These are phyloP conservation scores for Forsythia suspensa DNA, from an alignment of 257 asterid species.

Conservation along the genomic window DNA sequence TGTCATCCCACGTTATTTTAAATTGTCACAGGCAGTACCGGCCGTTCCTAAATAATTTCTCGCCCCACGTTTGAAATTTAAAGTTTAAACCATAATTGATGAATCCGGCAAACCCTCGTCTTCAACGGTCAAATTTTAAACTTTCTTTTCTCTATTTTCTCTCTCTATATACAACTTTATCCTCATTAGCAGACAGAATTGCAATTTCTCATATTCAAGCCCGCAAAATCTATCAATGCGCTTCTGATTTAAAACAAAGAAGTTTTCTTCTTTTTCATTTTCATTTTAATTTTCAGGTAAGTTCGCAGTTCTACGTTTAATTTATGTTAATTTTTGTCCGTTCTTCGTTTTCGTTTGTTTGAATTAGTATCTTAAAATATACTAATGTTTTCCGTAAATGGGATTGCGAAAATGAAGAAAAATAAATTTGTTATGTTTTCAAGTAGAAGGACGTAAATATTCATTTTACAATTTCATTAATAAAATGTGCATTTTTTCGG, in stretches of 20 bases:
- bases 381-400: not conserved
- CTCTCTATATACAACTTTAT: not conserved
- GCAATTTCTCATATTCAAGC: not conserved
- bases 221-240: not conserved
- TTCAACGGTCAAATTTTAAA: not conserved
- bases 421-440: not conserved
- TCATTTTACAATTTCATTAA: not conserved
- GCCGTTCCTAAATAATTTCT: not conserved
- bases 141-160: not conserved
- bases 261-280: not conserved
- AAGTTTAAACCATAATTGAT: not conserved
- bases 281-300: constrained; percentile 26
- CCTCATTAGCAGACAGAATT: not conserved
- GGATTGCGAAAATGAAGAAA: not conserved
- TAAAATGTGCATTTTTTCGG: not conserved
- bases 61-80: not conserved
- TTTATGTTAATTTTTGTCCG: not conserved
- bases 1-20: too few relatives aligned
- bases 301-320: constrained; percentile 15
- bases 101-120: constrained; percentile 1
- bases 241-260: constrained; percentile 15
- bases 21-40: not conserved
- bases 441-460: not conserved
- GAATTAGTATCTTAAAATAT: not conserved
- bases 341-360: not conserved